Conservation (phyloP, 768 basidiomycete species). For the Neoboletus subvelutipes region DNA sequence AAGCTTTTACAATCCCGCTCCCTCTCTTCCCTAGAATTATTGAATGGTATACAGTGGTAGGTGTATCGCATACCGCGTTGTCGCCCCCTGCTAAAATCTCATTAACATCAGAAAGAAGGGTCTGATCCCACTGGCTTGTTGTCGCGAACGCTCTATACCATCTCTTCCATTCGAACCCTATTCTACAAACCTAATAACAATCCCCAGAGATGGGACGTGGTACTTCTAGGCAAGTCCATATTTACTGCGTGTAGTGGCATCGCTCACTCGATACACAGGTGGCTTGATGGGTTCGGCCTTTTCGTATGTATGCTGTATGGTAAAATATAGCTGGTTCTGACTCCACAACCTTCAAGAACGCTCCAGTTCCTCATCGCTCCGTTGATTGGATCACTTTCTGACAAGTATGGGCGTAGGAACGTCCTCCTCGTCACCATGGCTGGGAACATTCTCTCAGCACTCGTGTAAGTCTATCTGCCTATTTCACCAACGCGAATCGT, state of each 20-base stretch:
- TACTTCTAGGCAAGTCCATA: slow-evolving; percentile 70
- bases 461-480: slow-evolving; percentile 54
- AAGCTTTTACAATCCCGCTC: slow-evolving; percentile 92
- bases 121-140: slow-evolving; percentile 71
- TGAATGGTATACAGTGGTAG: slow-evolving; percentile 82
- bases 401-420: slow-evolving; percentile 85
- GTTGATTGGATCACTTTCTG: slow-evolving; percentile 78
- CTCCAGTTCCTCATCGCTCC: slow-evolving; percentile 86
- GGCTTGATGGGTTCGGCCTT: slow-evolving; percentile 94
- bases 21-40: slow-evolving; percentile 98
- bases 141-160: slow-evolving; percentile 63
- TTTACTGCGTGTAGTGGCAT: not conserved
- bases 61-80: slow-evolving; percentile 14
- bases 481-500: not conserved
- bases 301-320: slow-evolving; percentile 57
- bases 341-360: slow-evolving; percentile 48
- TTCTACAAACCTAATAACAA: slow-evolving; percentile 61
- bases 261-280: slow-evolving; percentile 39
- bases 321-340: slow-evolving; percentile 36
- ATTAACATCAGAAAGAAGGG: slow-evolving; percentile 57
- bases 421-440: slow-evolving; percentile 86
- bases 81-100: not conserved
- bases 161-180: slow-evolving; percentile 63
- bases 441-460: slow-evolving; percentile 89
- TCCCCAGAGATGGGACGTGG: slow-evolving; percentile 87